Base-by-base conservation (phyloP, 148 eudicot genomes). In the Euryodendron excelsum region DNA sequence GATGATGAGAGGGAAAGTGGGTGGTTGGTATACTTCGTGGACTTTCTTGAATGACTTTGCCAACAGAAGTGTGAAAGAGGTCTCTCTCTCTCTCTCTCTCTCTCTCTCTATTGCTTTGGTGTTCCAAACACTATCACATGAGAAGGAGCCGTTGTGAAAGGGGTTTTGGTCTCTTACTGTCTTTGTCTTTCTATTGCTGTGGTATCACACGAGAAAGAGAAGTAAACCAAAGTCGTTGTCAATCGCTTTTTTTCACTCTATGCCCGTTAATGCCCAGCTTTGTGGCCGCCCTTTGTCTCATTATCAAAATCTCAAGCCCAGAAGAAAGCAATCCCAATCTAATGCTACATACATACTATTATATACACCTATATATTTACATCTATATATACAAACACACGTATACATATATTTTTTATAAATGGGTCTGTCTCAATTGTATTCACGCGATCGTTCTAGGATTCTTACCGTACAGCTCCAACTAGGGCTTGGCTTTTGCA, bases 1-100 rank as follows among this genome's bases (percentile, higher is more conserved):
- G n/a, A n/a, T n/a, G n/a, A n/a, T n/a, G n/a, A n/a, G n/a, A n/a
- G n/a, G n/a, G n/a, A n/a, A n/a, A n/a, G n/a, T n/a, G n/a, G n/a
- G n/a, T n/a, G n/a, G n/a, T n/a, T 48, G 52, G 52, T 48, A 13
- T 1, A 12, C 1, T 6, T 13, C 1, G 14, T 48, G 1, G 14
- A 48, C 14, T 48, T 48, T 6, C 36, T 60, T 66, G 62, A 80
- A 81, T 88, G 89, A 1, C 13, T 48, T 48, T 48, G 52, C 52
- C 52, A 4, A 48, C 52, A 21, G 25, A 18, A 55, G 60, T 55
- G 60, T 55, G 25, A 55, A 55, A 55, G 25, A 5, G 44, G 41
- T 34, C 17, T 2, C 34, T 33, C 6, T n/a, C n/a, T n/a, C n/a
- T n/a, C n/a, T n/a, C n/a, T 21, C 14, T 60, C 25, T 10, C 2